A percentile compares a stretch with the other conserved stretches of the same genome.
Evolutionary conservation across 2,329 filamentous ascomycete species (phyloP).

Genomic region (Arthrobotrys megalospora): DNA sequence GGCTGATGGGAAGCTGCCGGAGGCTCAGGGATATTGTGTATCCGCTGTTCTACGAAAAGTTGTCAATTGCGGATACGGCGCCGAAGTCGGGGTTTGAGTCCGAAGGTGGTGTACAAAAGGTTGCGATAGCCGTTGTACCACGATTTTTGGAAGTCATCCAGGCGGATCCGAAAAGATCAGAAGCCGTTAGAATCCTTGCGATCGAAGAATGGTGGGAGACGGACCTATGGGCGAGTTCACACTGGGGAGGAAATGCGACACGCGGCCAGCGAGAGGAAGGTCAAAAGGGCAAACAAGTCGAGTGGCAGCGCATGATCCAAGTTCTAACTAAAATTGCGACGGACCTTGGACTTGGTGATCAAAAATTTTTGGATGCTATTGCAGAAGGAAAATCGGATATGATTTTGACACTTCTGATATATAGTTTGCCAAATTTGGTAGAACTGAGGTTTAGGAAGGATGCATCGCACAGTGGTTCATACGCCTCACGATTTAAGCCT

Average conservation of each 20-base stretch:
- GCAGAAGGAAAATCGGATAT: slow-evolving; percentile 40
- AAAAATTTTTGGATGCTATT: slow-evolving; percentile 36
- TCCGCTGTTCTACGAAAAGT: slow-evolving; percentile 33
- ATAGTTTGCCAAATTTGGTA: slow-evolving; percentile 36
- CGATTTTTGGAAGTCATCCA: slow-evolving; percentile 44
- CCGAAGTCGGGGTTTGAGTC: slow-evolving; percentile 7
- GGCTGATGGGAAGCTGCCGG: slow-evolving; percentile 36
- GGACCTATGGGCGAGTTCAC: slow-evolving; percentile 21
- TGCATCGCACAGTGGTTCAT: slow-evolving; percentile 15
- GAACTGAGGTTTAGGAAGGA: slow-evolving; percentile 30
- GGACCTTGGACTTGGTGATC: slow-evolving; percentile 14
- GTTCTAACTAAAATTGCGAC: slow-evolving; percentile 20
- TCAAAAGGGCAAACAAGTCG: slow-evolving; percentile 16
- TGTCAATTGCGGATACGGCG: slow-evolving; percentile 25
- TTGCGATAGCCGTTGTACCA: slow-evolving; percentile 7
- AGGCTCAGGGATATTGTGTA: slow-evolving; percentile 29
- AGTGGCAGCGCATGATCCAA: slow-evolving; percentile 36
- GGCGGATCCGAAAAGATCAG: slow-evolving; percentile 14
- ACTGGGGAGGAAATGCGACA: slow-evolving; percentile 26
- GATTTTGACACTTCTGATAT: slow-evolving; percentile 40
- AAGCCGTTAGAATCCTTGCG: slow-evolving; percentile 23
- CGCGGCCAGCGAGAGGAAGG: slow-evolving; percentile 16
- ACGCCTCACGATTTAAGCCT: slow-evolving; percentile 28
- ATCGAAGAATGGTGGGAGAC: slow-evolving; percentile 28
- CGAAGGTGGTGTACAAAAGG: slow-evolving; percentile 1